phyloP scores from a whole-genome alignment of 2,329 filamentous ascomycete genomes.

The Alternaria arborescens region DNA sequence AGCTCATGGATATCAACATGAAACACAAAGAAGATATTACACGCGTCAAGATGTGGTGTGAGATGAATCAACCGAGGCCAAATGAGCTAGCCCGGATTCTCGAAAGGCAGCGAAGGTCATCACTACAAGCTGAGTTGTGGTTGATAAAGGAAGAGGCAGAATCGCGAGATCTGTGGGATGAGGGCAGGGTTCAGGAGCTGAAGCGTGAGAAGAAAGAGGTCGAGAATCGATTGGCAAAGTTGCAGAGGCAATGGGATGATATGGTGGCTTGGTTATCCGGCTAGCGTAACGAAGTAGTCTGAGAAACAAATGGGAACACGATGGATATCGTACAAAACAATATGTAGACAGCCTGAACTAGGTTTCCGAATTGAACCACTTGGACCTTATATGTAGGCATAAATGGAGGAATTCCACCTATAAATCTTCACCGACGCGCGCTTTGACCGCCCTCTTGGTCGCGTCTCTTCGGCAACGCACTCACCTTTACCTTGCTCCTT shows the following conservation, averaged over 20 bases:
- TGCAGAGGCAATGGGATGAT: not conserved
- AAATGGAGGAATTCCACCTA: accelerated
- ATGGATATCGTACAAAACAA: not conserved
- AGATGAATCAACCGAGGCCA: not conserved
- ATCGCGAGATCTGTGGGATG: not conserved
- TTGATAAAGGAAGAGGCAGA: not conserved
- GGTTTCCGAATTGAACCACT: accelerated
- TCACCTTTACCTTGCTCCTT: not conserved
- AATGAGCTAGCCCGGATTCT: not conserved
- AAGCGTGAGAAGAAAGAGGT: not conserved
- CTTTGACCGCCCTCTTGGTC: not conserved
- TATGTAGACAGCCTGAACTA: accelerated
- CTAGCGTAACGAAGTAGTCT: not conserved
- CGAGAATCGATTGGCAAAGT: not conserved
- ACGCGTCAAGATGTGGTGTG: not conserved
- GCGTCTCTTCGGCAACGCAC: not conserved
- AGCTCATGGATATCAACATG: not conserved
- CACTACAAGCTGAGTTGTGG: not conserved
- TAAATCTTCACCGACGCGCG: not conserved
- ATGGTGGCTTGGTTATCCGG: not conserved
- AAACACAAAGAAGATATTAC: not conserved
- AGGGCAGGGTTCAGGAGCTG: not conserved
- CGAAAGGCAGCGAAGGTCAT: not conserved
- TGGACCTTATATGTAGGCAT: not conserved
- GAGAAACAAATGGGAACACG: not conserved